Percentiles rank a stretch among this genome's conserved stretches.
Evolutionary conservation across 2,329 filamentous ascomycete genomes (phyloP).

Genomic region (Plectosphaerella cucumerina): DNA sequence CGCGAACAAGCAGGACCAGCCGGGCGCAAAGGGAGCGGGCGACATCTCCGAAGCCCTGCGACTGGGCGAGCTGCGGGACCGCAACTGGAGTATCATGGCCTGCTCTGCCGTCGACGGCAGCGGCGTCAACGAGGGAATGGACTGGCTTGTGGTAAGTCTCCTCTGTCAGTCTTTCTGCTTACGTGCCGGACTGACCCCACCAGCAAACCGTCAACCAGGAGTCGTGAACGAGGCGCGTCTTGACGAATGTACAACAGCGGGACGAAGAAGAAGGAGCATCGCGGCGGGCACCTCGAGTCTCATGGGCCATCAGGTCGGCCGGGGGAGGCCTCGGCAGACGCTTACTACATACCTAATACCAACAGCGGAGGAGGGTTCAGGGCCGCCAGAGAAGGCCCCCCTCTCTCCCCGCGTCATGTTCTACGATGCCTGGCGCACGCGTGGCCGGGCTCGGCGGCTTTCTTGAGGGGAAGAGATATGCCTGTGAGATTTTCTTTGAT

Average conservation of each 20-base stretch:
- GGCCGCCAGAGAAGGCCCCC: background rate
- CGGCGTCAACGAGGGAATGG: slow-evolving; percentile 96
- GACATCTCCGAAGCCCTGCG: slow-evolving; percentile 94
- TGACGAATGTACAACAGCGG: slow-evolving; percentile 4
- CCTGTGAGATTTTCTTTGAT: too few species aligned
- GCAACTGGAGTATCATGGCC: slow-evolving; percentile 99
- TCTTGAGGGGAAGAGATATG: too few species aligned
- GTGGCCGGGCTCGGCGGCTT: too few species aligned
- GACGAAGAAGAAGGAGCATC: background rate
- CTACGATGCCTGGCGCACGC: too few species aligned
- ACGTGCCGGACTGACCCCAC: background rate
- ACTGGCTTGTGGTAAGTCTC: slow-evolving; percentile 82
- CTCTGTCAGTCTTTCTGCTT: background rate
- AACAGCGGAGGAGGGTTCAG: background rate
- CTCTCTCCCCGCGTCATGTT: too few species aligned
- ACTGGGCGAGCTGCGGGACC: slow-evolving; percentile 84
- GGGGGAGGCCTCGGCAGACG: too few species aligned
- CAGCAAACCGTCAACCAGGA: slow-evolving; percentile 22
- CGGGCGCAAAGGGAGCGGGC: slow-evolving; percentile 90
- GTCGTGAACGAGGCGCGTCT: slow-evolving; percentile 5
- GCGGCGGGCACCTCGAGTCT: background rate
- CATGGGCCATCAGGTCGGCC: too few species aligned
- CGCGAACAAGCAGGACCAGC: slow-evolving; percentile 98
- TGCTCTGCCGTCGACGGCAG: slow-evolving; percentile 95
- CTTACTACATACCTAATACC: background rate